These are phyloP conservation scores for Samsoniella hepiali DNA, from an alignment of 2,329 filamentous ascomycete genomes.

Conservation along the genomic window DNA sequence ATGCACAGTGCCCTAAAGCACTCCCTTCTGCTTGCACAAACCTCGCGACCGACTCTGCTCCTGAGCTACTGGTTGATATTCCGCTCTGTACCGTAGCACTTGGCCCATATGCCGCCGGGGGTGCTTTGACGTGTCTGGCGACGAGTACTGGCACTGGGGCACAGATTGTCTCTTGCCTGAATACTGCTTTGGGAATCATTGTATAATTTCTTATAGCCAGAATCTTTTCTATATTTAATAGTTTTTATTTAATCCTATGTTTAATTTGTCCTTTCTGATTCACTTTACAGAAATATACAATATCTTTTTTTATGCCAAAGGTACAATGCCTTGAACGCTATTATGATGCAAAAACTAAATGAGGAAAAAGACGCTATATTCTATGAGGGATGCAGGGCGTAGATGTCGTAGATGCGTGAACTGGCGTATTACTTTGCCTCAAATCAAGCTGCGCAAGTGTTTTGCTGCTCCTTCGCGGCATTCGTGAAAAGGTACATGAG, in stretches of 20 bases:
- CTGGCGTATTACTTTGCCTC: neutral
- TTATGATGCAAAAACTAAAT: neutral
- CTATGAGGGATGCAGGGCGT: neutral
- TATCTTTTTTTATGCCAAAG: neutral
- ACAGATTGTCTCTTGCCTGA: slow-evolving; percentile 8
- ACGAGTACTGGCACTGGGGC: neutral
- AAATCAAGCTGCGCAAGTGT: neutral
- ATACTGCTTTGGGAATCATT: neutral
- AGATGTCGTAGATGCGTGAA: neutral
- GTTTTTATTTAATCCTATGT: neutral
- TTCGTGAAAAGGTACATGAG: slow-evolving; percentile 43
- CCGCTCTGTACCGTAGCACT: slow-evolving; percentile 5
- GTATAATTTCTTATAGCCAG: neutral
- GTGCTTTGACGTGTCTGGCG: slow-evolving; percentile 4
- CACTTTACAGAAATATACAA: neutral
- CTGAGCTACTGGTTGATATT: slow-evolving; percentile 5
- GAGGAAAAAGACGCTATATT: neutral
- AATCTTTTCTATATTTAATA: neutral
- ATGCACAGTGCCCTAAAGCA: neutral
- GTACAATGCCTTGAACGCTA: neutral
- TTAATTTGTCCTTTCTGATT: neutral
- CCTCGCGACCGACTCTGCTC: neutral
- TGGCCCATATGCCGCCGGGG: slow-evolving; percentile 10
- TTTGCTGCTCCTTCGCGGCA: slow-evolving; percentile 29
- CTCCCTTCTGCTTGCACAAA: slow-evolving; percentile 4